Conservation (phyloP, 2,329 filamentous ascomycete species). For the Aspergillus sp. region DNA sequence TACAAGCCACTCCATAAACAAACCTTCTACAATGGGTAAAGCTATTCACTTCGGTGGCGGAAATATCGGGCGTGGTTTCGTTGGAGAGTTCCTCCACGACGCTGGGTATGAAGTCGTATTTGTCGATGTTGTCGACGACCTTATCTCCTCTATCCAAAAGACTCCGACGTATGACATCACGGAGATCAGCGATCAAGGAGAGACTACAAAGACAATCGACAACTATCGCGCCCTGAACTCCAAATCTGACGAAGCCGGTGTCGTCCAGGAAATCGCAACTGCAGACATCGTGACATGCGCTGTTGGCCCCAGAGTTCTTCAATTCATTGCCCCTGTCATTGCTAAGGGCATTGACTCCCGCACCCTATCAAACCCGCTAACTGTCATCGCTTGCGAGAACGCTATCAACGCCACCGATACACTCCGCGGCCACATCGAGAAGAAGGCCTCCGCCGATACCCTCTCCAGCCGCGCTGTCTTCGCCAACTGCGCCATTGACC, state of each 20-base stretch:
- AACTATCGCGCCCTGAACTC: slow-evolving; percentile 98
- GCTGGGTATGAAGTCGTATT: slow-evolving; percentile 96
- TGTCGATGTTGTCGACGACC: slow-evolving; percentile 82
- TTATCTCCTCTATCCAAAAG: slow-evolving; percentile 78
- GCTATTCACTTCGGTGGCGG: slow-evolving; percentile 84
- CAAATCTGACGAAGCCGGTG: slow-evolving; percentile 75
- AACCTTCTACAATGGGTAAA: slow-evolving; percentile 46
- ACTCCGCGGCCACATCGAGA: slow-evolving; percentile 77
- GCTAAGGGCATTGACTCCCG: slow-evolving; percentile 88
- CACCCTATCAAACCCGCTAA: slow-evolving; percentile 65
- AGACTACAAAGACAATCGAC: slow-evolving; percentile 77
- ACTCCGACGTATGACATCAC: slow-evolving; percentile 83
- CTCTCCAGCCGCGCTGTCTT: slow-evolving; percentile 78
- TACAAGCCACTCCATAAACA: neutral
- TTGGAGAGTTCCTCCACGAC: slow-evolving; percentile 89
- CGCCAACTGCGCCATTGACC: slow-evolving; percentile 97
- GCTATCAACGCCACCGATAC: slow-evolving; percentile 92
- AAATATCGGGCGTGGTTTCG: slow-evolving; percentile 84
- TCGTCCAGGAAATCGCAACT: slow-evolving; percentile 80
- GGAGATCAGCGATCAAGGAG: slow-evolving; percentile 83
- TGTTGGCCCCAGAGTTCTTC: slow-evolving; percentile 92
- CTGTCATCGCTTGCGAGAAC: slow-evolving; percentile 98
- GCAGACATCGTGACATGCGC: slow-evolving; percentile 95
- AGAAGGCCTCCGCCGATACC: slow-evolving; percentile 67
- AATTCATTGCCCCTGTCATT: slow-evolving; percentile 93